Evolutionary conservation across 495 filamentous ascomycete species (phyloP), one percentile per base, ranked within the genome.

Genomic region (Opeltia flavorubescens): DNA sequence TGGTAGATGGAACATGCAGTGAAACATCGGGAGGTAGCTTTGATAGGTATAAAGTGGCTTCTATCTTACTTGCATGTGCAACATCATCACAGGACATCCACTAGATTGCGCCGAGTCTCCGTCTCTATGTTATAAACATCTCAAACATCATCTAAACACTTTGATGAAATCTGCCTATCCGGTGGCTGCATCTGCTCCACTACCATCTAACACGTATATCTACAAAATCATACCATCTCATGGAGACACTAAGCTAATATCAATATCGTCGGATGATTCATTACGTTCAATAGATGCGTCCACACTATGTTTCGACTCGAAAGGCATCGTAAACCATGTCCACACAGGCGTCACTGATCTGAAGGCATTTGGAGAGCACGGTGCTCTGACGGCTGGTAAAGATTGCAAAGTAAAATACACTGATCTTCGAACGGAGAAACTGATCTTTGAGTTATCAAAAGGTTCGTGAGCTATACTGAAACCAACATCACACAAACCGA

Each of bases 181-280:
- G 5, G 49, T 46, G 42, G 62, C 60, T 13, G 62, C 63, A 4
- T 73, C 72, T 6, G 61, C 64, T 4, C 56, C 72, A 29, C 65
- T 74, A 0, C 63, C 68, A 3, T 48, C 64, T 46, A 64, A 64
- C 29, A 69, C 62, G 35, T 76, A 75, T 58, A 74, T 76, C 49
- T 76, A 76, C 53, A 62, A 64, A 5, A 61, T 75, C 41, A 54
- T 65, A 5, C 49, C 20, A 4, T 29, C 49, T 0, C 13, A n/a
- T 1, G 12, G 21, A 12, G 42, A 43, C 12, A 28, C 24, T 12
- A 48, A 51, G 4, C 64, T 76, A 43, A 72, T 70, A 3, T 66
- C 67, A 12, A 74, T 76, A 49, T 69, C 71, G 2, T 76, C 72
- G n/a, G 71, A 75, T 58, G 70, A 76, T 58, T 74, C 72, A 9